Base-by-base conservation (phyloP, 805 yeast genomes). In the Pichia sporocuriosa region DNA sequence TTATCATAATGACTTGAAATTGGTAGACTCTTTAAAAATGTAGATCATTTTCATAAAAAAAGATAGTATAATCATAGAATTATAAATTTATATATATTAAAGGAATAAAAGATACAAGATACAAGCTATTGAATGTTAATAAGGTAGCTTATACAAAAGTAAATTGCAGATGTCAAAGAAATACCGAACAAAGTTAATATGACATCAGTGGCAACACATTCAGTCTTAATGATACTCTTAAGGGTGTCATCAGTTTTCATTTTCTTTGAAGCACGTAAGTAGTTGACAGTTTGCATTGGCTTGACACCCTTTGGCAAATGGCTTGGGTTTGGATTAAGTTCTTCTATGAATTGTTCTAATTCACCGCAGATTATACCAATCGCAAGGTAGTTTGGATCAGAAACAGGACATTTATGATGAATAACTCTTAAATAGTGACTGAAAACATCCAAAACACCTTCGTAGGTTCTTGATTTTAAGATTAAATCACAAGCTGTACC, bases 321-420 rank as follows among this genome's bases (percentile, higher is more conserved):
- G 12, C 61, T 61, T 24, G 61, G 59, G 26, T 61, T 56, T 48
- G 89, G 93, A 58, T 79, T 78, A 73, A 84, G 70, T 38, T 70
- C 68, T 59, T 90, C 96, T 54, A 90, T 80, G 62, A 77, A 83
- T 66, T 85, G 95, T 56, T 87, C 95, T 49, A 93, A 77, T 62
- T 84, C 83, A 40, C 93, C 96, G 61, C 95, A 84, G 49, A 77
- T 76, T 50, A 86, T 77, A 53, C 94, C 95, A 51, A 93, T 75
- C 46, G 79, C 75, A 56, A 89, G 69, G 63, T 85, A 90, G 66
- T 83, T 83, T 48, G 95, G 95, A 66, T 90, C 97, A 28, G 71
- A 66, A 25, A 89, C 93, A 12, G 76, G 72, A 37, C 90, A 77
- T 62, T 81, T 79, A 50, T 78, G 81, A 63, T 89, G 93, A 54